These are phyloP conservation scores for Beta macrorhiza DNA, from an alignment of 179 eudicot species.

Conservation along the genomic window DNA sequence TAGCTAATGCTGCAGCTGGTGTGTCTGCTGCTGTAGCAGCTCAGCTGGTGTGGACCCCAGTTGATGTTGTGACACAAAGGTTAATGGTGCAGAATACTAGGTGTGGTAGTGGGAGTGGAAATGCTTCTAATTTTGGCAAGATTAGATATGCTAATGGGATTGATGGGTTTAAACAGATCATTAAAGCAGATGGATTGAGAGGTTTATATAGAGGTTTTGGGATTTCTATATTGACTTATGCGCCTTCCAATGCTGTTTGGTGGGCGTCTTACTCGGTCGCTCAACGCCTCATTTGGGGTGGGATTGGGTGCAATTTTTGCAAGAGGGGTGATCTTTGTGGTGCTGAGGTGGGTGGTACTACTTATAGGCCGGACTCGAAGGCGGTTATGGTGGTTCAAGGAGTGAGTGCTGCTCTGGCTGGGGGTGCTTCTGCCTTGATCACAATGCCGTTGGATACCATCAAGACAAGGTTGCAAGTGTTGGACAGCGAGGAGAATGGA, in stretches of 20 bases:
- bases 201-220: constrained; percentile 84
- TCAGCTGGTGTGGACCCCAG: constrained; percentile 91
- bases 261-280: constrained; percentile 78
- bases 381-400: constrained; percentile 67
- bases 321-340: constrained; percentile 26
- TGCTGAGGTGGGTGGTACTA: neutral
- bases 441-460: constrained; percentile 86
- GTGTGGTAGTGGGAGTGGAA: too few species aligned
- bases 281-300: constrained; percentile 63
- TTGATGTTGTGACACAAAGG: constrained; percentile 81
- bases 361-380: constrained; percentile 54
- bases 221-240: constrained; percentile 69
- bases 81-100: constrained; percentile 57
- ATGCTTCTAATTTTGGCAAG: neutral
- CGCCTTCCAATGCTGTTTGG: constrained; percentile 86
- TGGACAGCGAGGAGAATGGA: constrained; percentile 52
- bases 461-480: constrained; percentile 76
- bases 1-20: constrained; percentile 77
- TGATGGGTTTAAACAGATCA: constrained; percentile 68
- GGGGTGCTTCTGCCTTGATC: constrained; percentile 67
- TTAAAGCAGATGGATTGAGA: constrained; percentile 47
- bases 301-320: constrained; percentile 40
- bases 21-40: constrained; percentile 78
- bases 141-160: constrained; percentile 54
- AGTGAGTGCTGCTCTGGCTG: constrained; percentile 64